Evolutionary conservation across 2,329 filamentous ascomycete species (phyloP).

Genomic region (Colletotrichum navitas): DNA sequence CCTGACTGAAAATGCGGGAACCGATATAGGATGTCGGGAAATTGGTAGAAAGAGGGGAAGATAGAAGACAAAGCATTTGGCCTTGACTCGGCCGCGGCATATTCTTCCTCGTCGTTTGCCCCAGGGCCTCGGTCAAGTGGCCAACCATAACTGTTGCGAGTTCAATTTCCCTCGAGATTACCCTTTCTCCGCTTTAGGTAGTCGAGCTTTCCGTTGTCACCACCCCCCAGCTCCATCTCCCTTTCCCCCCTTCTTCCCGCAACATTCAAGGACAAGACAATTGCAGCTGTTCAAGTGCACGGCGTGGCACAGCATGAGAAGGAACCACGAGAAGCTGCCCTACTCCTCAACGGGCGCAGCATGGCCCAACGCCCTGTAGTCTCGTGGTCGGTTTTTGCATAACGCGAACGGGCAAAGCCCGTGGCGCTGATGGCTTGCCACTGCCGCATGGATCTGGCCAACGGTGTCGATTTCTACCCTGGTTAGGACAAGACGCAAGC

Average conservation of each 20-base stretch:
- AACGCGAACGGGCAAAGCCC: constrained; percentile 28
- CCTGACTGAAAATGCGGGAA: constrained; percentile 7
- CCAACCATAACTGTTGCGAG: constrained; percentile 7
- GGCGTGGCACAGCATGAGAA: not conserved
- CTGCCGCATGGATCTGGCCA: constrained; percentile 21
- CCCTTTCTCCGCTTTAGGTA: constrained; percentile 8
- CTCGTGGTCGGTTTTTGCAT: constrained; percentile 30
- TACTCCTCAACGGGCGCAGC: not conserved
- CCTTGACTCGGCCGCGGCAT: constrained; percentile 31
- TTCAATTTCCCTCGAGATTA: constrained; percentile 1
- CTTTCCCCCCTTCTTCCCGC: not conserved
- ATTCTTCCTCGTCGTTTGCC: constrained; percentile 18
- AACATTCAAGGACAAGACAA: constrained; percentile 1
- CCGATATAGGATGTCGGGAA: constrained; percentile 11
- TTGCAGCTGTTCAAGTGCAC: not conserved
- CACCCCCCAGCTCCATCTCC: constrained; percentile 2
- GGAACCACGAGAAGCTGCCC: constrained; percentile 19
- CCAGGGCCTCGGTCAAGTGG: too few relatives aligned
- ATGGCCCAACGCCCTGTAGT: constrained; percentile 28
- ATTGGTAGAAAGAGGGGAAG: constrained; percentile 12
- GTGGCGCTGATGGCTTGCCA: constrained; percentile 29
- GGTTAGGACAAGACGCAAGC: constrained; percentile 4
- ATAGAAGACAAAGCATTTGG: not conserved
- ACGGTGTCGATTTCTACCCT: constrained; percentile 4
- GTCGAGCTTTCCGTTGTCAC: not conserved